A percentile compares a stretch with the other conserved stretches of the same genome.
phyloP scores from a whole-genome alignment of 805 yeast species.

The Brettanomyces anomalus region DNA sequence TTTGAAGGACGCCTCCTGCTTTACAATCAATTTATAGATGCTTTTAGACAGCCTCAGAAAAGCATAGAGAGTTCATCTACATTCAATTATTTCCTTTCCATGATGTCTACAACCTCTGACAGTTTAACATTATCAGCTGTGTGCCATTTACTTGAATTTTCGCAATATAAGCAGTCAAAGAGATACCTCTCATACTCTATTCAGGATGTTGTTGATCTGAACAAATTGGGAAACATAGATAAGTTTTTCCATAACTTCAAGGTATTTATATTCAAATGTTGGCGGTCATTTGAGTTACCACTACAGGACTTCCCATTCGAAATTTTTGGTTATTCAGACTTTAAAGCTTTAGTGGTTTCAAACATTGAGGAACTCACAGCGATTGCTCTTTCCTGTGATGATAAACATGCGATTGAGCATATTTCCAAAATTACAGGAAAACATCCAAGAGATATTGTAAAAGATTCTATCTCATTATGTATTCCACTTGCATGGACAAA shows the following conservation, averaged over 20 bases:
- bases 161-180: conserved; percentile 23
- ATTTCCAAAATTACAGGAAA: conserved; percentile 9
- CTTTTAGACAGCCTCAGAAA: conserved; percentile 29
- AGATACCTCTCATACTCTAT: conserved; percentile 26
- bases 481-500: conserved; percentile 30
- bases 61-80: conserved; percentile 31
- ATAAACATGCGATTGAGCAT: conserved; percentile 7
- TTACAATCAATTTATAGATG: conserved; percentile 23
- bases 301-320: conserved; percentile 31
- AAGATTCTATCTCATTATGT: conserved; percentile 21
- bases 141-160: conserved; percentile 34
- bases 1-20: conserved; percentile 14
- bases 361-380: conserved; percentile 33
- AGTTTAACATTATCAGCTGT: conserved; percentile 27
- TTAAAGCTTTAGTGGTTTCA: conserved; percentile 23
- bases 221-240: conserved; percentile 8
- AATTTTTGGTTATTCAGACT: conserved; percentile 29
- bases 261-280: conserved; percentile 31
- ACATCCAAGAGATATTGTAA: conserved; percentile 6
- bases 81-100: conserved; percentile 28
- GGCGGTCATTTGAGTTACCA: conserved; percentile 29
- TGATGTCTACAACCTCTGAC: conserved; percentile 24
- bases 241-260: conserved; percentile 25
- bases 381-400: conserved; percentile 24
- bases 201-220: conserved; percentile 13